A percentile compares a stretch with the other conserved stretches of the same genome.
phyloP scores from a whole-genome alignment of 768 basidiomycete genomes.

The Hericium erinaceus region DNA sequence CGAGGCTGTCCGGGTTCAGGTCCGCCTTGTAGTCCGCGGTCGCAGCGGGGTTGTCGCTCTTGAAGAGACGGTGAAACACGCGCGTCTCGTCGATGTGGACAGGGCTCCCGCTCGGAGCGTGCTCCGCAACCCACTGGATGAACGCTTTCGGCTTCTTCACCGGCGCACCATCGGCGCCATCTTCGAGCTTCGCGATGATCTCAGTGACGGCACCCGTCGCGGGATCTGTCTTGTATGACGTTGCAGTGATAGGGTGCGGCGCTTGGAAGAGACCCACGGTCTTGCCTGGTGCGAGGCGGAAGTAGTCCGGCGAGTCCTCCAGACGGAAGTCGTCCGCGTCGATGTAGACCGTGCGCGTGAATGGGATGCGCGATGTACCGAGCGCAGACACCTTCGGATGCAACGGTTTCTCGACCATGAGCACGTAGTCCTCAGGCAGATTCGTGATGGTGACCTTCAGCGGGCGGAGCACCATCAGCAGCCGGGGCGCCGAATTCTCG shows the following conservation, averaged over 20 bases:
- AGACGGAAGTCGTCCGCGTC: slow-evolving; percentile 89
- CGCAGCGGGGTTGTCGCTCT: slow-evolving; percentile 77
- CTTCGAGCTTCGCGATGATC: slow-evolving; percentile 71
- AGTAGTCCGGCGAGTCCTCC: slow-evolving; percentile 90
- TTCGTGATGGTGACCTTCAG: slow-evolving; percentile 90
- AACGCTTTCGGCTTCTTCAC: slow-evolving; percentile 82
- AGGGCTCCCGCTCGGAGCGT: slow-evolving; percentile 67
- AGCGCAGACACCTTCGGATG: slow-evolving; percentile 91
- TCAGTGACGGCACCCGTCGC: slow-evolving; percentile 66
- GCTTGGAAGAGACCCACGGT: slow-evolving; percentile 94
- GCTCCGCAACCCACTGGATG: slow-evolving; percentile 96
- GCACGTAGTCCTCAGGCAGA: slow-evolving; percentile 73
- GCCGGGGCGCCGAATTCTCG: slow-evolving; percentile 77
- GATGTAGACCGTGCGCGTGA: slow-evolving; percentile 86
- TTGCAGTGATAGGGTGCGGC: slow-evolving; percentile 86
- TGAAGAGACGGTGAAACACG: slow-evolving; percentile 90
- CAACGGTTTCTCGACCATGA: slow-evolving; percentile 81
- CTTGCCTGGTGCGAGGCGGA: slow-evolving; percentile 95
- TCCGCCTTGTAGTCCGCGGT: slow-evolving; percentile 75
- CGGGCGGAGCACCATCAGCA: slow-evolving; percentile 87
- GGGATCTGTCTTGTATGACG: slow-evolving; percentile 75
- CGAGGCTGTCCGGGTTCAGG: slow-evolving; percentile 73
- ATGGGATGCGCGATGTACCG: slow-evolving; percentile 72
- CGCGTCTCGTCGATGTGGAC: slow-evolving; percentile 83
- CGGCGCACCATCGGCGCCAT: slow-evolving; percentile 35